A percentile compares a stretch with the other conserved stretches of the same genome.
phyloP scores from a whole-genome alignment of 371 early-diverging fungal species.

The Catenaria anguillulae region DNA sequence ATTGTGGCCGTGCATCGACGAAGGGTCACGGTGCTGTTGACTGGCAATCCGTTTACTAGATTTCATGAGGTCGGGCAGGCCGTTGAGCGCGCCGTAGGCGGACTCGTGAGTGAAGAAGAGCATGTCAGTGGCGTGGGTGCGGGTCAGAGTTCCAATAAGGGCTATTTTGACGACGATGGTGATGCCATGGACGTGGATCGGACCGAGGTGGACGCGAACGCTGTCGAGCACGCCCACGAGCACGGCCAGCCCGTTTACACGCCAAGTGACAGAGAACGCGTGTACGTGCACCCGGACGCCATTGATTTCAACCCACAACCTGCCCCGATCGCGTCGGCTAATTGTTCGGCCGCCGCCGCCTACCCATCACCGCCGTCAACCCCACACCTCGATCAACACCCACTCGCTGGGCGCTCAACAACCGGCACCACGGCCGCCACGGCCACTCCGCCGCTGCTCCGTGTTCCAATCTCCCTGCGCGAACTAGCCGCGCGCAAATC shows the following conservation, averaged over 20 bases:
- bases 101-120: no score
- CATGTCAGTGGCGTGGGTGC: no score
- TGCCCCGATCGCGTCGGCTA: no score
- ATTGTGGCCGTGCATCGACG: slow-evolving; percentile 20
- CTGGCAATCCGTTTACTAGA: slow-evolving; percentile 44
- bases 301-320: neutral
- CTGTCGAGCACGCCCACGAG: no score
- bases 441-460: neutral
- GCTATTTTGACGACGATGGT: neutral
- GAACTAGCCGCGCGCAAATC: neutral
- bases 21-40: slow-evolving; percentile 29
- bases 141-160: no score
- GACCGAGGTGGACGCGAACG: no score
- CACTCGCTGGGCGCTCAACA: neutral
- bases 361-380: neutral
- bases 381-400: neutral
- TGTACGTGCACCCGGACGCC: no score
- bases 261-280: no score
- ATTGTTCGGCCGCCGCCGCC: no score
- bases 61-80: neutral
- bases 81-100: neutral
- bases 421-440: neutral
- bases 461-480: neutral
- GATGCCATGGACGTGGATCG: no score
- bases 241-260: no score